phyloP scores from a whole-genome alignment of 305 asterid species.

The Stenogyne calaminthoides region DNA sequence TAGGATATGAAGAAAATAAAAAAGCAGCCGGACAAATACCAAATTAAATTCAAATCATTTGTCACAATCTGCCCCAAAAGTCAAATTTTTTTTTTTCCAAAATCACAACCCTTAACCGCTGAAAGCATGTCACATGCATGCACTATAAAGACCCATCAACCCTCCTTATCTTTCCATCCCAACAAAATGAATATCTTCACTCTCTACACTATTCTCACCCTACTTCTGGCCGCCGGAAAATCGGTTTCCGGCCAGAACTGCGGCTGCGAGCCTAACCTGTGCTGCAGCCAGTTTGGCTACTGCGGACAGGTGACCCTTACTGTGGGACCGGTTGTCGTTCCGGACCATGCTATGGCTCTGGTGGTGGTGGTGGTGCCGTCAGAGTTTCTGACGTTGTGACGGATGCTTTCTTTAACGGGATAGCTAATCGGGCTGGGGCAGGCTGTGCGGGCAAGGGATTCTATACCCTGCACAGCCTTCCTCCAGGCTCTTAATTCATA shows the following conservation, averaged over 20 bases:
- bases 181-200: background rate
- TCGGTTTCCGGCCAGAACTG: constrained; percentile 42
- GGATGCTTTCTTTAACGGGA: constrained; percentile 38
- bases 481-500: constrained; percentile 27
- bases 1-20: background rate
- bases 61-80: background rate
- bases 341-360: constrained; percentile 35
- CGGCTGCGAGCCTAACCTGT: constrained; percentile 36
- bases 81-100: background rate
- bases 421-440: constrained; percentile 30
- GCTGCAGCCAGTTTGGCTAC: constrained; percentile 44
- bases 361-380: background rate
- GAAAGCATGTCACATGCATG: background rate
- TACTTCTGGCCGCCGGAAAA: constrained; percentile 31
- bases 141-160: constrained; percentile 18
- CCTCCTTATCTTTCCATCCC: background rate
- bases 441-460: constrained; percentile 40
- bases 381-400: constrained; percentile 34
- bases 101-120: background rate
- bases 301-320: constrained; percentile 35
- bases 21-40: background rate
- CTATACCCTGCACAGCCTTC: constrained; percentile 37
- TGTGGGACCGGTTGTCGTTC: constrained; percentile 40
- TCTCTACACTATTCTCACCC: constrained; percentile 22
- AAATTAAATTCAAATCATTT: no score